A percentile compares a stretch with the other conserved stretches of the same genome.
phyloP scores from a whole-genome alignment of 495 filamentous ascomycete genomes.

The Lepidopterella palustris region DNA sequence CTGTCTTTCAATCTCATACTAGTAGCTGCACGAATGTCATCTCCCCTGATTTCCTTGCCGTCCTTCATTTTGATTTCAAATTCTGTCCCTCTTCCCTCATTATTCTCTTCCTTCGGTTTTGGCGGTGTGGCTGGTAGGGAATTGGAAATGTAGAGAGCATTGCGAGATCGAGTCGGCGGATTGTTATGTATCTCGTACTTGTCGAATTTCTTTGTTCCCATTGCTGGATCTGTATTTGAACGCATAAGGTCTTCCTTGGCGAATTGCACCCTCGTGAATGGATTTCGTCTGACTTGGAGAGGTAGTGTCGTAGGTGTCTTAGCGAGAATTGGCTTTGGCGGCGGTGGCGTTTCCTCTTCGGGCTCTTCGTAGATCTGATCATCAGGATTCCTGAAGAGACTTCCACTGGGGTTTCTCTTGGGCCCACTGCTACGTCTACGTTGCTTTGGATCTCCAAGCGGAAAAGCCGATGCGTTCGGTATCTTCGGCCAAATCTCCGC shows the following conservation, averaged over 20 bases:
- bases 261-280: conserved; percentile 37
- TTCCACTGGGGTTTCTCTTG: conserved; percentile 45
- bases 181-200: conserved; percentile 71
- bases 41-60: conserved; percentile 71
- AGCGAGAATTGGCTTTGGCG: conserved; percentile 12
- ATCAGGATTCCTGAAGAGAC: conserved; percentile 50
- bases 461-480: conserved; percentile 1
- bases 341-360: conserved; percentile 37
- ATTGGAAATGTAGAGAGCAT: conserved; percentile 67
- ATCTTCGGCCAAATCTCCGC: conserved; percentile 3
- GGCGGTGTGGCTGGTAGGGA: conserved; percentile 12
- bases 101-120: conserved; percentile 36
- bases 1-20: conserved; percentile 79
- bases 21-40: conserved; percentile 86
- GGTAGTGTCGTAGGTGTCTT: conserved; percentile 20
- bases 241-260: conserved; percentile 28
- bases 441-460: conserved; percentile 27
- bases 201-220: conserved; percentile 47
- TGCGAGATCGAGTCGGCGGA: conserved; percentile 66
- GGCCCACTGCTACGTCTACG: conserved; percentile 30
- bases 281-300: conserved; percentile 32
- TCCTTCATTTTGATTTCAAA: conserved; percentile 47
- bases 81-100: neutral
- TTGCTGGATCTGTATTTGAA: conserved; percentile 32
- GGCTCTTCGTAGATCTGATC: conserved; percentile 91